Evolutionary conservation across 208 protist genomes (phyloP), one percentile per base, ranked within the genome.

Genomic region (Trypanosoma cruzi): DNA sequence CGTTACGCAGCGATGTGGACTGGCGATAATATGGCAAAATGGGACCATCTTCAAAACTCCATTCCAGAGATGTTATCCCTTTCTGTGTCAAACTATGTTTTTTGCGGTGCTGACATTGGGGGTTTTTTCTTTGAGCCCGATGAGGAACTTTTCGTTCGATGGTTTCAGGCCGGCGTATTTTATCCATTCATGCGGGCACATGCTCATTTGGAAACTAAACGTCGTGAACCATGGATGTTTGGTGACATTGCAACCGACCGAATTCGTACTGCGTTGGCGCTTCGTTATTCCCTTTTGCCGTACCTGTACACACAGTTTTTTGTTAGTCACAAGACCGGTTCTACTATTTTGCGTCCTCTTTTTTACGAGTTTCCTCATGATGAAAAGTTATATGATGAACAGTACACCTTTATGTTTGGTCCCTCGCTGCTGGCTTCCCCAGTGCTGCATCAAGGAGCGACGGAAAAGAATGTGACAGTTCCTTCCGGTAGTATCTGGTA

Each of bases 171-270:
- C 0, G 97, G 86, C 62, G 80, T 87, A 42, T 99, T 97, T 65
- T 92, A 98, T 75, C 98, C 98, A 26, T 99, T 99, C 87, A 99
- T 99, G 75, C 92, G 99, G 36, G 94, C 82, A 14, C 98, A 99
- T 79, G 87, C 96, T 8, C 95, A 99, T 74, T 76, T 98, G 31
- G 97, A 99, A 36, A 98, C 98, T 10, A 92, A 96, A 70, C 94
- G 98, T 32, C 91, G 98, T 60, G 99, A 99, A 85, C 98, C 98
- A 31, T 99, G 97, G 95, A 86, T 95, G n/a, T 99, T 99, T 75
- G 93, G 84, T 14, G 26, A 62, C 8, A 77, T 83, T 14, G 78
- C 81, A 63, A 89, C 83, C 13, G 24, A 82, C 6, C 69, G 86
- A 49, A 77, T 98, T 24, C 86, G 92, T 52, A 82, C 73, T 34